Conservation (phyloP, 345 rosid species). For the Sapria himalayana region DNA sequence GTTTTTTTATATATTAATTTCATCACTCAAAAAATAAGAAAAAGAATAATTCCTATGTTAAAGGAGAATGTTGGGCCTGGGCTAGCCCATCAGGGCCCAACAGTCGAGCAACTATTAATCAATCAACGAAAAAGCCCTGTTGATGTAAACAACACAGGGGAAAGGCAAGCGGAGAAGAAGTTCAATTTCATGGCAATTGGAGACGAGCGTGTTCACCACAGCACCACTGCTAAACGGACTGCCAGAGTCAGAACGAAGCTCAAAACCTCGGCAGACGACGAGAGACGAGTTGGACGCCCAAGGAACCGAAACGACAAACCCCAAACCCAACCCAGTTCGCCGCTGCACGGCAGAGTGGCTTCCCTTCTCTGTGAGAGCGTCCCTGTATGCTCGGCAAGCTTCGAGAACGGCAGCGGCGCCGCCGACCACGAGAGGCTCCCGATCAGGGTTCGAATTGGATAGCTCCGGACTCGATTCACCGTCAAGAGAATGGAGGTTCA, state of each 20-base stretch:
- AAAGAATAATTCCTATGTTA: too few species aligned
- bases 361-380: slow-evolving; percentile 19
- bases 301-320: slow-evolving; percentile 44
- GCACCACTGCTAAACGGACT: slow-evolving; percentile 14
- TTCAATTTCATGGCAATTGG: slow-evolving; percentile 38
- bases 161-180: slow-evolving; percentile 36
- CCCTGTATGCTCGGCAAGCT: slow-evolving; percentile 40
- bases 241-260: slow-evolving; percentile 7
- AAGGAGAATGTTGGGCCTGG: too few species aligned
- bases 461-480: slow-evolving; percentile 13
- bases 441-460: slow-evolving; percentile 11
- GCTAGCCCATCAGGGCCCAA: too few species aligned
- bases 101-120: slow-evolving; percentile 13
- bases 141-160: slow-evolving; percentile 40
- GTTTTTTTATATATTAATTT: too few species aligned
- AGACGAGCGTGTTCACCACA: slow-evolving; percentile 17
- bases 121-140: slow-evolving; percentile 27
- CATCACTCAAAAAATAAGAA: too few species aligned
- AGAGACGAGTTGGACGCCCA: slow-evolving; percentile 59
- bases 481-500: slow-evolving; percentile 67
- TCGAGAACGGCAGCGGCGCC: slow-evolving; percentile 36
- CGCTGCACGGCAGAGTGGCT: slow-evolving; percentile 2
- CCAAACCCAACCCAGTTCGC: slow-evolving; percentile 18
- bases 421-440: slow-evolving; percentile 23
- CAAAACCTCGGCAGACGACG: slow-evolving; percentile 45